Conservation (phyloP, 2,329 filamentous ascomycete species). For the Diaporthe batatas region DNA sequence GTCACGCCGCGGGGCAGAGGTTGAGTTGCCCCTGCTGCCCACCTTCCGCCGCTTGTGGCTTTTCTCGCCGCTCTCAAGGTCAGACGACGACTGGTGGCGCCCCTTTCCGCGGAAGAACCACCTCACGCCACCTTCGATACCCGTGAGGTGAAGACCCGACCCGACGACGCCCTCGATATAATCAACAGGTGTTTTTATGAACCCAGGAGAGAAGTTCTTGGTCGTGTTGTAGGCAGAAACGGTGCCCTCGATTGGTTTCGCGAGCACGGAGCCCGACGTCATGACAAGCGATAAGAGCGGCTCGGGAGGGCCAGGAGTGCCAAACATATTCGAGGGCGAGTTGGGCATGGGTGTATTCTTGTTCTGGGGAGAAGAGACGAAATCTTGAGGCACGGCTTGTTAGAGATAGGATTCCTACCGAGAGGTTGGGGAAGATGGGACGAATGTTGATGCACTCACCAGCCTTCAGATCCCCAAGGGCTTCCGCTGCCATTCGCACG, state of each 20-base stretch:
- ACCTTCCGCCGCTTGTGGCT: constrained; percentile 73
- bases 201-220: constrained; percentile 90
- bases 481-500: constrained; percentile 79
- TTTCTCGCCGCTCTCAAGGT: constrained; percentile 60
- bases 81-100: constrained; percentile 64
- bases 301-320: constrained; percentile 66
- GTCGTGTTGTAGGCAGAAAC: constrained; percentile 87
- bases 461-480: constrained; percentile 79
- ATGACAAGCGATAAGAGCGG: constrained; percentile 89
- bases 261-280: constrained; percentile 87
- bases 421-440: constrained; percentile 9
- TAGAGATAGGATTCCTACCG: constrained; percentile 4
- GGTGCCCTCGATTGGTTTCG: constrained; percentile 86
- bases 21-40: constrained; percentile 56
- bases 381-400: constrained; percentile 62
- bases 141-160: constrained; percentile 85
- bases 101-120: constrained; percentile 78
- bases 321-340: constrained; percentile 54
- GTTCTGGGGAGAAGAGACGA: constrained; percentile 73
- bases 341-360: constrained; percentile 57
- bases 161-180: constrained; percentile 92
- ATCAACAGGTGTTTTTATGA: constrained; percentile 85
- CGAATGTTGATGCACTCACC: constrained; percentile 62
- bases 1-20: constrained; percentile 49
- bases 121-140: constrained; percentile 87